phyloP scores from a whole-genome alignment of 768 basidiomycete genomes.

The Termitomyces bulborhizus region DNA sequence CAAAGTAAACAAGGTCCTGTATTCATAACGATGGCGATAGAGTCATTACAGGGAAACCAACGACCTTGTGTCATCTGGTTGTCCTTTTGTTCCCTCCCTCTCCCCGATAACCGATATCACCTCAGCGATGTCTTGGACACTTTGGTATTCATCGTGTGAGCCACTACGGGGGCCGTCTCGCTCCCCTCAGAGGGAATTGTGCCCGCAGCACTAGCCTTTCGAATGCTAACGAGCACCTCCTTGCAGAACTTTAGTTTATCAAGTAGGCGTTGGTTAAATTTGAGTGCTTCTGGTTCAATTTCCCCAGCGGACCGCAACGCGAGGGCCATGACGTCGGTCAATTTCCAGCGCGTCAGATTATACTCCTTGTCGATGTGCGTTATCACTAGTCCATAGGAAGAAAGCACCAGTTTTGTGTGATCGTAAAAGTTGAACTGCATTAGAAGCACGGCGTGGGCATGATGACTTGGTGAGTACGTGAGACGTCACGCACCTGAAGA shows the following conservation, averaged over 20 bases:
- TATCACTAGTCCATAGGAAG: constrained; percentile 68
- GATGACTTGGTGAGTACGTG: background rate
- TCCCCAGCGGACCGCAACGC: constrained; percentile 30
- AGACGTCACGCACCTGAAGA: constrained; percentile 66
- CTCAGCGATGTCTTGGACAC: constrained; percentile 14
- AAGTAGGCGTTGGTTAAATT: constrained; percentile 57
- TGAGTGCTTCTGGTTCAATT: constrained; percentile 48
- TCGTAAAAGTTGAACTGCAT: constrained; percentile 97
- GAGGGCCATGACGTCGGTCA: constrained; percentile 64
- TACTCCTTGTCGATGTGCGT: constrained; percentile 92
- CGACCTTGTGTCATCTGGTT: constrained; percentile 8
- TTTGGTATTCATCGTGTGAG: constrained; percentile 7
- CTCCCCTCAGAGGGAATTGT: constrained; percentile 20
- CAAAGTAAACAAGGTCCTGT: background rate
- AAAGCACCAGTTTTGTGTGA: constrained; percentile 91
- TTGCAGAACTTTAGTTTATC: constrained; percentile 85
- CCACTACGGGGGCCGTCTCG: constrained; percentile 1
- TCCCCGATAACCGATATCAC: background rate
- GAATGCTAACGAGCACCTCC: constrained; percentile 73
- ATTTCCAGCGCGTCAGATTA: constrained; percentile 63
- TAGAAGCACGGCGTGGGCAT: background rate
- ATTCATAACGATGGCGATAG: background rate
- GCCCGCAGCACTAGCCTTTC: constrained; percentile 45
- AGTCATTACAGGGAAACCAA: background rate
- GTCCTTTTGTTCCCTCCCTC: background rate